Evolutionary conservation across 208 protist genomes (phyloP).

Genomic region (Endotrypanum monterogeii): DNA sequence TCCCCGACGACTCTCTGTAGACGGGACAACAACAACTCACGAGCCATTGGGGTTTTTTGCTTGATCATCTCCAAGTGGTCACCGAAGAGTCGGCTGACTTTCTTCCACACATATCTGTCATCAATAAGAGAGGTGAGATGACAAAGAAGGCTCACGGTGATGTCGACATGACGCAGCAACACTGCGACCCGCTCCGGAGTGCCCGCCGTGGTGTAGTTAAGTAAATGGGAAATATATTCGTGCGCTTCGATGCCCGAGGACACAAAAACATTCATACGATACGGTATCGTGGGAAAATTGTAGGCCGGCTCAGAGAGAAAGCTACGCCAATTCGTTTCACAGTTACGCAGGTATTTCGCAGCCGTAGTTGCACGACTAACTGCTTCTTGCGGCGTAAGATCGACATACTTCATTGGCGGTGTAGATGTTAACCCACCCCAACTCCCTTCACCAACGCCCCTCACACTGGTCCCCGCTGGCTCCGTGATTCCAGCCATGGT

Average conservation of each 20-base stretch:
- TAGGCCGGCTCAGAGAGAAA: conserved; percentile 7
- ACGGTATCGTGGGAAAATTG: conserved; percentile 19
- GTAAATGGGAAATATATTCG: background rate
- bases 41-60: background rate
- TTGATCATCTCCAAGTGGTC: conserved; percentile 8
- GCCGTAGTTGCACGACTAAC: background rate
- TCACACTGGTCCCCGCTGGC: background rate
- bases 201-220: background rate
- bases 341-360: conserved; percentile 9
- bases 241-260: background rate
- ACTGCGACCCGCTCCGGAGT: conserved; percentile 8
- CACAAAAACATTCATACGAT: conserved; percentile 25
- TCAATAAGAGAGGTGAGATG: conserved; percentile 15
- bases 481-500: background rate
- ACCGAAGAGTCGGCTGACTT: background rate
- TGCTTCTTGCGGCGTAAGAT: conserved; percentile 8
- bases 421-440: too few species aligned
- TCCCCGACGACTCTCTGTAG: background rate
- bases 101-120: conserved; percentile 11
- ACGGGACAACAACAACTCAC: background rate
- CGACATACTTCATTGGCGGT: background rate
- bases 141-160: conserved; percentile 31
- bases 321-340: conserved; percentile 27
- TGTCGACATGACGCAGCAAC: conserved; percentile 23
- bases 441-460: background rate